Percentiles rank a stretch among this genome's conserved stretches.
These are phyloP conservation scores for Talaromyces nanjingensis DNA, from an alignment of 495 filamentous ascomycete species.

Conservation along the genomic window DNA sequence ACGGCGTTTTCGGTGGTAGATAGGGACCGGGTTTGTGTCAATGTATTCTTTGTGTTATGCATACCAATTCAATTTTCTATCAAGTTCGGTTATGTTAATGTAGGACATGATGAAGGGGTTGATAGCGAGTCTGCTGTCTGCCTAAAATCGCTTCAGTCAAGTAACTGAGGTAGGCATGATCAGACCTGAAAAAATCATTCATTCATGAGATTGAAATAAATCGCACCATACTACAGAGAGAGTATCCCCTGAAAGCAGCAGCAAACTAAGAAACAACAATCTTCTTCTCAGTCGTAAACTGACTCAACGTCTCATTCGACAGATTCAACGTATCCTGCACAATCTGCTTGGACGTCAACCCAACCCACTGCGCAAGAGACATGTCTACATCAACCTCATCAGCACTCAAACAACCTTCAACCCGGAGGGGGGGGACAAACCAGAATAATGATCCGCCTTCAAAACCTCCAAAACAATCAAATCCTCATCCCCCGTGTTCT, in stretches of 20 bases:
- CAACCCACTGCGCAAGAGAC: conserved; percentile 58
- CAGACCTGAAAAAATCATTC: too few relatives aligned
- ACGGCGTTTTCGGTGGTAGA: background rate
- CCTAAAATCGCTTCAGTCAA: too few relatives aligned
- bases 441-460: conserved; percentile 56
- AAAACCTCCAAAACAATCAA: conserved; percentile 65
- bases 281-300: conserved; percentile 55
- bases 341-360: conserved; percentile 56
- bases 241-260: background rate
- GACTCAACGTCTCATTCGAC: conserved; percentile 43
- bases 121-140: too few relatives aligned
- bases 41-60: conserved; percentile 1
- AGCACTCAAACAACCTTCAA: background rate
- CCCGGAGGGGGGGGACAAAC: conserved; percentile 17
- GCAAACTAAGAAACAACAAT: conserved; percentile 34
- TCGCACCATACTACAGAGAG: background rate
- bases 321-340: conserved; percentile 56
- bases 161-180: too few relatives aligned
- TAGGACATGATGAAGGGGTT: too few relatives aligned
- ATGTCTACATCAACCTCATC: conserved; percentile 35
- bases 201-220: background rate
- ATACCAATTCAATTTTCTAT: background rate
- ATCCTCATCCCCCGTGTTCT: conserved; percentile 65
- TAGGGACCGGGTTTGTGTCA: background rate
- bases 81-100: too few relatives aligned